Base-by-base conservation (phyloP, 2,329 filamentous ascomycete species). In the Nemania sp. region DNA sequence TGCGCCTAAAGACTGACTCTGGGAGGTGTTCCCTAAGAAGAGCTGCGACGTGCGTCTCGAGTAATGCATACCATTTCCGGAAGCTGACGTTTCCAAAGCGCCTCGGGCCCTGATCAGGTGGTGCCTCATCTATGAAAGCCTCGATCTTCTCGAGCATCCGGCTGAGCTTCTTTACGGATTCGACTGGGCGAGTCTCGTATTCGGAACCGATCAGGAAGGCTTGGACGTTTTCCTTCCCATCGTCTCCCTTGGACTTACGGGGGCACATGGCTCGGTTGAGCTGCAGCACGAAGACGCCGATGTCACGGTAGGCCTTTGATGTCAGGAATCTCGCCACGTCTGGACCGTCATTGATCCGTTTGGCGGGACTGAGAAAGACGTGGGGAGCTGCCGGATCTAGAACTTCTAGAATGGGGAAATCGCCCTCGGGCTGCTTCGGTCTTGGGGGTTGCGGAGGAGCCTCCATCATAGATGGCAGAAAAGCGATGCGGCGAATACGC, bases 21-120 rank as follows among this genome's bases (percentile, higher is more conserved):
- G 86, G 80, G 17, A 94, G 70, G 69, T 80, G 80, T 60, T 85
- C 79, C 40, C 79, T 73, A 25, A 93, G 76, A 2, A 94, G 77
- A 11, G 67, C 76, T 2, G 83, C 76, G 1, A 85, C 76, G 15
- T 83, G 80, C 55, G 85, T 81, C 67, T 88, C 86, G 12, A 95
- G 80, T 32, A 92, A 76, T 49, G 83, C 79, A 73, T 89, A 85
- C 94, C 95, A 99, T 67, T 81, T 90, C 32, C 93, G 84, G 75
- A 97, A 99, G 70, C 90, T 94, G 47, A 91, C 80, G 73, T 99
- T 99, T 35, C 95, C 95, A 73, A 98, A 99, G 64, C 95, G 84
- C 54, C 94, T 83, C 17, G 94, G 93, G 13, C 93, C 93, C 6
- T 87, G 86, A 69, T 96, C 90, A 0, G 94, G 94, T 1, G 93